Conservation (phyloP, 129 eudicot genomes). For the Pittosporum tobira region DNA sequence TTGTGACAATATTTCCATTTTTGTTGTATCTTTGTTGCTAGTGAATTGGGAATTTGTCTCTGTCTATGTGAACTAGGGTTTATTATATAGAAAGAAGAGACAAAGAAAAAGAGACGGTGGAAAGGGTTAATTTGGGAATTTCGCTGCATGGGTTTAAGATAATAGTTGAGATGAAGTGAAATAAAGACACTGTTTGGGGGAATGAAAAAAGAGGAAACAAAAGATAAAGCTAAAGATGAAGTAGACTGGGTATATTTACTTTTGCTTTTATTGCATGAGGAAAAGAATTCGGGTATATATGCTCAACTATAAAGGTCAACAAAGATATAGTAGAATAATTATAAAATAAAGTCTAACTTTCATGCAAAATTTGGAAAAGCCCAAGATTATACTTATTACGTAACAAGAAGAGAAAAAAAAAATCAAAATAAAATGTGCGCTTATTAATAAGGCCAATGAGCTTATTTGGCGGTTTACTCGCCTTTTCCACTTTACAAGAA, state of each 20-base stretch:
- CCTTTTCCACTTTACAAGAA: too few relatives aligned
- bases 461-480: too few relatives aligned
- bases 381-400: too few relatives aligned
- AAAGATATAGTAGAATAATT: too few relatives aligned
- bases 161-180: background rate
- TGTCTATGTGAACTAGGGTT: background rate
- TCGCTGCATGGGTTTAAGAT: background rate
- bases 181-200: background rate
- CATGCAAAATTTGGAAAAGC: too few relatives aligned
- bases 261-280: constrained; percentile 5
- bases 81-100: background rate
- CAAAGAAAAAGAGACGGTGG: background rate
- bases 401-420: too few relatives aligned
- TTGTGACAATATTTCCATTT: constrained; percentile 40
- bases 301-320: too few relatives aligned
- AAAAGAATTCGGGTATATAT: background rate
- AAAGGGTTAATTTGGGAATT: background rate
- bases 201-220: constrained; percentile 5
- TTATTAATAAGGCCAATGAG: too few relatives aligned
- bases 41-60: constrained; percentile 12
- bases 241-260: background rate
- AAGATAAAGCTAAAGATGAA: constrained; percentile 15
- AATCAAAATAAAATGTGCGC: too few relatives aligned
- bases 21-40: background rate
- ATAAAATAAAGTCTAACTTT: too few relatives aligned